phyloP scores from a whole-genome alignment of 148 eudicot genomes.

The Rhododendron simsii region DNA sequence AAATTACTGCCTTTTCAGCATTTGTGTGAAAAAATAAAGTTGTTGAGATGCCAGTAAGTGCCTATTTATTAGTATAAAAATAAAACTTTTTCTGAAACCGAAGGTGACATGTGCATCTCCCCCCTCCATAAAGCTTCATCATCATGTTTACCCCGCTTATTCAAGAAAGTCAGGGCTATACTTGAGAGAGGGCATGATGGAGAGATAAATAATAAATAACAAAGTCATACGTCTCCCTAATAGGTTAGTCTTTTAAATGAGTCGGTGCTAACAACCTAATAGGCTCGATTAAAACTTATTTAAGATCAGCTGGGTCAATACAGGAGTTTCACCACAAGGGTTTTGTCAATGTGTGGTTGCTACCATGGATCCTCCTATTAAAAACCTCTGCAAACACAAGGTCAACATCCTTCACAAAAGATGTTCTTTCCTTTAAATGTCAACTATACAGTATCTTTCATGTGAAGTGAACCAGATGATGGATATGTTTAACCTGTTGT shows the following conservation, averaged over 20 bases:
- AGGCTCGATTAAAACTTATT: background rate
- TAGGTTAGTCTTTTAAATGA: background rate
- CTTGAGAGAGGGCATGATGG: background rate
- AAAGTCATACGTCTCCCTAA: background rate
- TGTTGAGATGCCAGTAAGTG: background rate
- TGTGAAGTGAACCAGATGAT: conserved; percentile 1
- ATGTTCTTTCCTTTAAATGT: background rate
- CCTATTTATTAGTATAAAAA: background rate
- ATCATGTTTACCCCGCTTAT: no score
- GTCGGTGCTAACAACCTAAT: background rate
- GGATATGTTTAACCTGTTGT: background rate
- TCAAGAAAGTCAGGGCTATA: background rate
- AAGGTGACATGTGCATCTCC: no score
- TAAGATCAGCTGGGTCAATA: background rate
- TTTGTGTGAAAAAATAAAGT: no score
- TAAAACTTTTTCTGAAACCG: no score
- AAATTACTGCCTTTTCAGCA: no score
- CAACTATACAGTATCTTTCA: background rate
- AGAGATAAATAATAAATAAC: no score
- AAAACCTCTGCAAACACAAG: background rate
- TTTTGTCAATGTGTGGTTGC: background rate
- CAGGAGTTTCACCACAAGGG: background rate
- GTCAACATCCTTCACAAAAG: background rate
- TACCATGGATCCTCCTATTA: background rate
- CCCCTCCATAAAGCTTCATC: no score